Evolutionary conservation across 129 eudicot genomes (phyloP), one percentile per base, ranked within the genome.

Genomic region (Sambucus nigra): DNA sequence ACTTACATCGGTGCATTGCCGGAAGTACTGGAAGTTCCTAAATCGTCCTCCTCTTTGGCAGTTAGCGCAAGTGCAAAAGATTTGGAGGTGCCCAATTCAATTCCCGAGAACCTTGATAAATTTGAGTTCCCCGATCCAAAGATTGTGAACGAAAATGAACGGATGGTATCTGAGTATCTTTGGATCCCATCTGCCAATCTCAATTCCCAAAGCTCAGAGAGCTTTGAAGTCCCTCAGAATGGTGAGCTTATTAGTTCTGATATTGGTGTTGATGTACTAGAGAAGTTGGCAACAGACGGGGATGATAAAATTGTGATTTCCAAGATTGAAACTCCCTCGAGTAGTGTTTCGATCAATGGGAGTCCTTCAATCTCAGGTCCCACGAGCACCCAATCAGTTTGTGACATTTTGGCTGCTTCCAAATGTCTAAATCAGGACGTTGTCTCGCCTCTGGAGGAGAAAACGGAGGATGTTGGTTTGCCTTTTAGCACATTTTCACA

Each of bases 71-170:
- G n/a, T n/a, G 26, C 42, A 50, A 67, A 61, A 29, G 70, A 51
- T 55, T 42, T 31, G 2, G 63, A 55, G 3, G 73, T 33, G 21
- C 59, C 45, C 38, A 13, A 47, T 33, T 48, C 35, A 51, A 68
- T 38, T 47, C 54, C 65, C 24, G 28, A 61, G 26, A 77, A 71
- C 16, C 73, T 71, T 40, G 78, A 63, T 27, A 76, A 28, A 74
- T 51, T 71, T 5, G 82, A 71, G 74, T 76, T 76, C 44, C 65
- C 59, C 0, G 71, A 76, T 62, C 74, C 82, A 9, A 76, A 67
- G 32, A 23, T 76, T 46, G 67, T 54, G 59, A 62, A 58, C 17
- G 74, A 71, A 59, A 67, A 67, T 32, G 74, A 71, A 33, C 57
- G 66, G 45, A 67, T 76, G 78, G 82, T 71, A 17, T 55, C 78